Evolutionary conservation across 306 rosid species (phyloP).

Genomic region (Nissolia schottii): DNA sequence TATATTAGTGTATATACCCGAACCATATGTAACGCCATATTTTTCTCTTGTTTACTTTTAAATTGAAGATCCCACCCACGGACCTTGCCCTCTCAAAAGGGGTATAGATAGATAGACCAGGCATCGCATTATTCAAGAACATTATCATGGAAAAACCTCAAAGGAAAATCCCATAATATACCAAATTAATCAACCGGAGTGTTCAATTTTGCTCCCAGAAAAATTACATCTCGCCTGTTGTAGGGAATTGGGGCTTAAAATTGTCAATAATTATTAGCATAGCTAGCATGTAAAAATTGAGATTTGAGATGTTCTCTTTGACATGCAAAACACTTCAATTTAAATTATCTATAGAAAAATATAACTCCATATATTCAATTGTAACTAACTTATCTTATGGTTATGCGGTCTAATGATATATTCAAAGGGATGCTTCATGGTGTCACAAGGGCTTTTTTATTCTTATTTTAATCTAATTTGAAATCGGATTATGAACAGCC

Average conservation of each 20-base stretch:
- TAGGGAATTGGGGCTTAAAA: not conserved
- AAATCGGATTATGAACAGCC: not conserved
- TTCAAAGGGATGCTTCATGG: not conserved
- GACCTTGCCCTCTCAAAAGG: not conserved
- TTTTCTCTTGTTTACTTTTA: not conserved
- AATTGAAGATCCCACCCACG: conserved; percentile 18
- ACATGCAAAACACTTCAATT: not conserved
- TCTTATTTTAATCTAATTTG: not conserved
- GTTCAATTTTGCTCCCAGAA: not conserved
- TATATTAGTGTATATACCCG: not conserved
- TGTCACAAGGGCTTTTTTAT: not conserved
- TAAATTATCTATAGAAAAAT: not conserved
- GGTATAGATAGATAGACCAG: not conserved
- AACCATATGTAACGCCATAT: conserved; percentile 13
- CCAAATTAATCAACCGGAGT: not conserved
- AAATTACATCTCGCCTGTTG: not conserved
- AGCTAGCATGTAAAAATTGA: not conserved
- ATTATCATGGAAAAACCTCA: not conserved
- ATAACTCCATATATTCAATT: not conserved
- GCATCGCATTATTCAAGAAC: not conserved
- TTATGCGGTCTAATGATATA: not conserved
- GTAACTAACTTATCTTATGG: not conserved
- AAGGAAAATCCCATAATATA: not conserved
- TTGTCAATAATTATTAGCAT: not conserved
- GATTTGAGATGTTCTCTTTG: not conserved